These are phyloP conservation scores for Gracilariopsis chorda DNA, from an alignment of 23 red algal species.

Conservation along the genomic window DNA sequence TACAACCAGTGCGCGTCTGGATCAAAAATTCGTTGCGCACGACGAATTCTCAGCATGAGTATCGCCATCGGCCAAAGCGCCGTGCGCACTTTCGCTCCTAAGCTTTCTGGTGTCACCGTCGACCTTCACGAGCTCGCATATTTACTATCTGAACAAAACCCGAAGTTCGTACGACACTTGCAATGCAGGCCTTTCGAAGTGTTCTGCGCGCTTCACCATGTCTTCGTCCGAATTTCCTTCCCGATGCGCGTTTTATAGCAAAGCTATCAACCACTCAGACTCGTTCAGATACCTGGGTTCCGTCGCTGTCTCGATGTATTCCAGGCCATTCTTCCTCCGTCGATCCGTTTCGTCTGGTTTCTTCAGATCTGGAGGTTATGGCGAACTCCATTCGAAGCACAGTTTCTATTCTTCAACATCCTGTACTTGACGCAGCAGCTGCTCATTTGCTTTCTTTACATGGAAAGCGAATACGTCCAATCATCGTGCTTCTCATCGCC, in stretches of 20 bases:
- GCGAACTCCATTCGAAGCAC: conserved; percentile 52
- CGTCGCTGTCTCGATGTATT: conserved; percentile 31
- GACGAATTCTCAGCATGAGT: too few relatives aligned
- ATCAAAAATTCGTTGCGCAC: too few relatives aligned
- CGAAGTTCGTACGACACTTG: too few relatives aligned
- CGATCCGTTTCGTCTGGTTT: conserved; percentile 65
- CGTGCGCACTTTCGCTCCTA: too few relatives aligned
- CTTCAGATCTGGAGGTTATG: conserved; percentile 39
- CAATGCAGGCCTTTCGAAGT: conserved; percentile 3
- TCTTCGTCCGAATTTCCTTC: background rate
- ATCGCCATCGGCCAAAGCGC: too few relatives aligned
- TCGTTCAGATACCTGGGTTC: conserved; percentile 11
- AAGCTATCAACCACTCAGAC: background rate
- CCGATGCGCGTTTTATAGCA: background rate
- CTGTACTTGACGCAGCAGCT: conserved; percentile 83
- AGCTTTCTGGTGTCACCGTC: too few relatives aligned
- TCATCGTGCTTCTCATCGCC: conserved; percentile 93
- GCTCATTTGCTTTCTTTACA: conserved; percentile 81
- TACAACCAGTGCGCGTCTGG: too few relatives aligned
- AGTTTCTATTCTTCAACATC: conserved; percentile 69
- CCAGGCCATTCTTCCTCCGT: conserved; percentile 48
- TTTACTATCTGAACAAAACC: too few relatives aligned
- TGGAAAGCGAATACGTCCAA: conserved; percentile 96
- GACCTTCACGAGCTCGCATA: too few relatives aligned
- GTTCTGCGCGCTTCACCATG: background rate